Evolutionary conservation across 371 early-diverging fungal genomes (phyloP).

Genomic region (Dinochytrium kinnereticum): DNA sequence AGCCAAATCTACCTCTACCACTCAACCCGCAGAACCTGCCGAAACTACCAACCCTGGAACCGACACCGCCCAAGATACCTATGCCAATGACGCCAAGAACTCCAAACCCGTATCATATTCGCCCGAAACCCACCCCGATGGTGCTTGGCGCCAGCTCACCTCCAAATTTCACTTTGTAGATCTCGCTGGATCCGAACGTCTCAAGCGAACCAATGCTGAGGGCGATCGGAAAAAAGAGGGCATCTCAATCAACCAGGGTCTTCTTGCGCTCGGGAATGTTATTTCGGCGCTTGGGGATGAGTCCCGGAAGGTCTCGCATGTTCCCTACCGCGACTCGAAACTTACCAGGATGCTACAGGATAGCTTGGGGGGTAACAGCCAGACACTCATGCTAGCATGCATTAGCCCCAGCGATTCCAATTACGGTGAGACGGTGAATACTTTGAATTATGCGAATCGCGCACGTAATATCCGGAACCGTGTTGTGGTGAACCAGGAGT

Average conservation of each 20-base stretch:
- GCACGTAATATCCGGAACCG: conserved; percentile 87
- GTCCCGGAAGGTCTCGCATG: conserved; percentile 58
- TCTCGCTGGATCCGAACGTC: conserved; percentile 98
- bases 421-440: conserved; percentile 90
- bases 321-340: conserved; percentile 98
- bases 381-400: conserved; percentile 94
- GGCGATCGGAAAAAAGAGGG: conserved; percentile 95
- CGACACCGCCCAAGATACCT: not conserved
- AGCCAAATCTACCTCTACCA: conserved; percentile 8
- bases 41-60: conserved; percentile 26
- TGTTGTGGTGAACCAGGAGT: conserved; percentile 76
- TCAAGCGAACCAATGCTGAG: conserved; percentile 93
- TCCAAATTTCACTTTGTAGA: conserved; percentile 99
- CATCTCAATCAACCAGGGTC: conserved; percentile 97
- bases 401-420: conserved; percentile 80
- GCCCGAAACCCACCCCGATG: conserved; percentile 33
- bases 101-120: too few relatives aligned
- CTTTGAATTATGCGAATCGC: conserved; percentile 90
- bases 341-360: conserved; percentile 97
- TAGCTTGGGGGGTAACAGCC: conserved; percentile 90
- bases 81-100: not conserved
- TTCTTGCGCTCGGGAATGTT: conserved; percentile 98
- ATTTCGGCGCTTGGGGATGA: conserved; percentile 98
- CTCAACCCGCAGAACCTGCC: not conserved
- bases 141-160: conserved; percentile 50